phyloP scores from a whole-genome alignment of 1,284 basidiomycete species.

The Naganishia sp. region DNA sequence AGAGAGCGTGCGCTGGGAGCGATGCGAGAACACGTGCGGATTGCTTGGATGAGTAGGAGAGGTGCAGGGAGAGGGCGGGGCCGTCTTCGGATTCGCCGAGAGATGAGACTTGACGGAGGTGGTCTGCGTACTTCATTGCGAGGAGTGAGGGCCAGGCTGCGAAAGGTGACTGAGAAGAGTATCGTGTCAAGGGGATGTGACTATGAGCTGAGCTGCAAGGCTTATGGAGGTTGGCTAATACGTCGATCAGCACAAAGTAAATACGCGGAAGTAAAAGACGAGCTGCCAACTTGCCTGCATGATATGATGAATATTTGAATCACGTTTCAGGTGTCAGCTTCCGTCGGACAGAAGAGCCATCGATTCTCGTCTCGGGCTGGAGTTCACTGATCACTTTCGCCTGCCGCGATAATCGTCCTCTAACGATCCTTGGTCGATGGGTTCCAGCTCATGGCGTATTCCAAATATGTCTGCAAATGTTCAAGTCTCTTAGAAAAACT shows the following conservation, averaged over 20 bases:
- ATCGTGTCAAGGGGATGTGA: no score
- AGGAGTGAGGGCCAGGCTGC: not conserved
- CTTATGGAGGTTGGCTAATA: no score
- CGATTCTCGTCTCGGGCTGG: no score
- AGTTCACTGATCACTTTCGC: no score
- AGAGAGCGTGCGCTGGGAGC: constrained; percentile 8
- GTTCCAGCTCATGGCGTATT: not conserved
- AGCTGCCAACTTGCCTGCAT: not conserved
- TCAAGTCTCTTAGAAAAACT: no score
- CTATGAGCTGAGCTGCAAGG: no score
- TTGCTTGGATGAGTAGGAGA: constrained; percentile 18
- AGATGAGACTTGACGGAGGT: constrained; percentile 13
- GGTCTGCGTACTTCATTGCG: constrained; percentile 24
- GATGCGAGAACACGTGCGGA: constrained; percentile 11
- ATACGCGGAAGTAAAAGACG: not conserved
- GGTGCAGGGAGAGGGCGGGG: constrained; percentile 21
- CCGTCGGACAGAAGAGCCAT: no score
- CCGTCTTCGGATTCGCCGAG: constrained; percentile 21
- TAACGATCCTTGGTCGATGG: no score
- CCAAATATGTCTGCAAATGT: no score
- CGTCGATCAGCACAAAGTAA: constrained; percentile 7
- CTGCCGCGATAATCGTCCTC: no score
- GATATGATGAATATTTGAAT: no score
- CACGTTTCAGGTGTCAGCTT: no score
- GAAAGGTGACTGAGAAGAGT: not conserved